Percentiles rank a stretch among this genome's conserved stretches.
phyloP scores from a whole-genome alignment of 495 filamentous ascomycete genomes.

The Penicillium longicatenatum region DNA sequence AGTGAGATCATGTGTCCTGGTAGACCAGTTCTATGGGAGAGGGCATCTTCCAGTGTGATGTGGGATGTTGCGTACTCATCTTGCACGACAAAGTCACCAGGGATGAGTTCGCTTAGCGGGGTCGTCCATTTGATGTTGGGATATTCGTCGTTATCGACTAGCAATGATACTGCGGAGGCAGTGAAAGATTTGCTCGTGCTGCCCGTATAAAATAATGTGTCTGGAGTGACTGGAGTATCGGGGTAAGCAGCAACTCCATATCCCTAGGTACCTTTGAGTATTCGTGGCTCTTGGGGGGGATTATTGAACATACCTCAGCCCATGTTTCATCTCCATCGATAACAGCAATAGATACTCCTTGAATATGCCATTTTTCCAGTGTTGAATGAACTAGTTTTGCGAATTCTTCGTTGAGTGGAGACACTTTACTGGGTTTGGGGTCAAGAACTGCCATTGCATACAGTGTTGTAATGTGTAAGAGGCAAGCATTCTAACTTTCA shows the following conservation, averaged over 20 bases:
- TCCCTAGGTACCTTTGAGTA: constrained; percentile 37
- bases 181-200: constrained; percentile 63
- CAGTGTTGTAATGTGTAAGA: not conserved
- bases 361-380: not conserved
- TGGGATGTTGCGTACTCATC: constrained; percentile 44
- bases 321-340: not conserved
- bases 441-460: not conserved
- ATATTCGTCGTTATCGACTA: constrained; percentile 38
- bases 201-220: constrained; percentile 42
- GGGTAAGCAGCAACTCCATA: constrained; percentile 50
- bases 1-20: constrained; percentile 31
- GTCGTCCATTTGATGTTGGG: constrained; percentile 50
- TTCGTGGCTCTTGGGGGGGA: not conserved
- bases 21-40: constrained; percentile 53
- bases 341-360: not conserved
- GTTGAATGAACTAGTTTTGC: not conserved
- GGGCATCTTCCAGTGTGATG: constrained; percentile 51
- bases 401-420: not conserved
- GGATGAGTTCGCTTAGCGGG: constrained; percentile 49
- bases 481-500: not conserved
- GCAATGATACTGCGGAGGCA: constrained; percentile 47
- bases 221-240: constrained; percentile 44
- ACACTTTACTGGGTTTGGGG: not conserved
- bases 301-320: not conserved
- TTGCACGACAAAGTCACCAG: constrained; percentile 54